Conservation (phyloP, 805 yeast genomes). For the Metschnikowia baotianmanensis region DNA sequence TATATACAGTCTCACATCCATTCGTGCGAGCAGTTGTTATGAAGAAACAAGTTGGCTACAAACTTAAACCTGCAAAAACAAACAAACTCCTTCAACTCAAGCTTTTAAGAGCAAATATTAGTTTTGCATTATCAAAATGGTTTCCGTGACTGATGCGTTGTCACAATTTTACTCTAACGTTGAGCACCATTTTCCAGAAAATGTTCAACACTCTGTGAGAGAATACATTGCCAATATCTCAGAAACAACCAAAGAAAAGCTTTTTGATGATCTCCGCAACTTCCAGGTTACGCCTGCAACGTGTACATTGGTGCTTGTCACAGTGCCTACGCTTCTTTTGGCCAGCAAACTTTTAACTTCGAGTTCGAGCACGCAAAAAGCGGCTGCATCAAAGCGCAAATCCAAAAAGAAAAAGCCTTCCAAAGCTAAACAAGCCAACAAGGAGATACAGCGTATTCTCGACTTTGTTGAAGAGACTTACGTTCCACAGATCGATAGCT, state of each 20-base stretch:
- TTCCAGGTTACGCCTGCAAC: constrained; percentile 36
- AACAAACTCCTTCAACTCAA: too few relatives aligned
- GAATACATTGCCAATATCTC: constrained; percentile 16
- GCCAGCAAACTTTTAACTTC: constrained; percentile 19
- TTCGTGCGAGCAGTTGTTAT: too few relatives aligned
- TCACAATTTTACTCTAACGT: constrained; percentile 2
- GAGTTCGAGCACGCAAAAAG: not conserved
- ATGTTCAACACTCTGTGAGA: constrained; percentile 6
- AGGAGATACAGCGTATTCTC: constrained; percentile 37
- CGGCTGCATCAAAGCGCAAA: constrained; percentile 20
- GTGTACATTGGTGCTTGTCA: constrained; percentile 29
- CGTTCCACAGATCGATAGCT: constrained; percentile 29
- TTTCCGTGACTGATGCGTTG: constrained; percentile 5
- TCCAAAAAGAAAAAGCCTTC: constrained; percentile 36
- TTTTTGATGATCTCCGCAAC: constrained; percentile 29
- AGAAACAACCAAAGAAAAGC: constrained; percentile 20
- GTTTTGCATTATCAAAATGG: constrained; percentile 3
- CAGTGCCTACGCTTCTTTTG: constrained; percentile 28
- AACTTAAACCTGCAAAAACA: too few relatives aligned
- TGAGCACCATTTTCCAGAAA: constrained; percentile 7
- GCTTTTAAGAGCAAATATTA: too few relatives aligned
- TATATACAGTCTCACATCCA: too few relatives aligned
- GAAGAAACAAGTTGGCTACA: too few relatives aligned
- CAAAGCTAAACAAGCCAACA: constrained; percentile 41
- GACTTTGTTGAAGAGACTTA: constrained; percentile 40